Evolutionary conservation across 2,329 filamentous ascomycete species (phyloP), one percentile per base, ranked within the genome.

Genomic region (Microdochium bolleyi): DNA sequence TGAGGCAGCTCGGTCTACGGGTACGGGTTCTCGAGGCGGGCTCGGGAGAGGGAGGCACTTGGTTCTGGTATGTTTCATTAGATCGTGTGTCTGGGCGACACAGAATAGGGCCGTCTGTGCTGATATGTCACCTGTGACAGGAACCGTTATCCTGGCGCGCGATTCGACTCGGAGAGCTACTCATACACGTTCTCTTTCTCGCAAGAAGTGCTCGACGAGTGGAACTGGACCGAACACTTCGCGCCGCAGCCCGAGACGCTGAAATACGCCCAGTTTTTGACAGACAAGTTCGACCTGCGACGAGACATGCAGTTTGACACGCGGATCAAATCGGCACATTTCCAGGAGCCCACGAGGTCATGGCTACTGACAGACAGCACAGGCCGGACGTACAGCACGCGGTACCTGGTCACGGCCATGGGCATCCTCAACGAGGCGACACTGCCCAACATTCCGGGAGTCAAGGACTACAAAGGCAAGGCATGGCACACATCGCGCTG

Each of bases 341-440:
- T 25, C 37, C 50, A 49, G 21, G 22, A 34, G 21, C 16, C n/a
- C 2, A 44, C 51, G 30, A 61, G 58, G 50, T 61, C 59, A 7
- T 67, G 66, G 55, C 53, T 61, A 3, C 48, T 69, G 19, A 59
- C 58, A n/a, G 64, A 67, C 50, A 52, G 60, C 34, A 32, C 51
- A 1, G 63, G 60, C 4, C 46, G 48, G 1, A 53, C 50, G 13
- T 64, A 64, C 52, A 61, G 56, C 3, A 58, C 53, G 9, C 59
- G 61, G 5, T 67, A 60, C 37, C 52, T 67, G 10, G 52, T 66
- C 52, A 62, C 55, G 3, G 61, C 56, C 44, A 65, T 60, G 56
- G 64, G 64, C 46, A 61, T 64, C 49, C 56, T 61, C 30, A 63
- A 64, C 51, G 58, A 67, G 49, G 64, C 67, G 30, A 67, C 66